These are phyloP conservation scores for Penicillium silybi DNA, from an alignment of 495 filamentous ascomycete genomes.

Conservation along the genomic window DNA sequence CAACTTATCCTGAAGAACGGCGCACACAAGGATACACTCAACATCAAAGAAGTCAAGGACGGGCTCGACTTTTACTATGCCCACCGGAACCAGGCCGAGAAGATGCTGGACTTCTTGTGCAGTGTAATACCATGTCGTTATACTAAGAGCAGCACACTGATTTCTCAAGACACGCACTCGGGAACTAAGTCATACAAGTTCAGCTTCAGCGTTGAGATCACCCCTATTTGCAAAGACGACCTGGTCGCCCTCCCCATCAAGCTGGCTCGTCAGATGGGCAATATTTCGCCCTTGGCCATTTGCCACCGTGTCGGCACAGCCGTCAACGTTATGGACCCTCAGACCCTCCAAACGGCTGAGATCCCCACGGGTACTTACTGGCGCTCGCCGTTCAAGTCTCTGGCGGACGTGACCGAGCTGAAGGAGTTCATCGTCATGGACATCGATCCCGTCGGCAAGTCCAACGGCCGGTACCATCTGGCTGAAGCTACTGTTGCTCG, in stretches of 20 bases:
- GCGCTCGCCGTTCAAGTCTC: slow-evolving; percentile 74
- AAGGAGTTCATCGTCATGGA: slow-evolving; percentile 94
- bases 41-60: slow-evolving; percentile 91
- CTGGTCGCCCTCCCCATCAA: slow-evolving; percentile 88
- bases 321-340: slow-evolving; percentile 84
- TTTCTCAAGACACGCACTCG: slow-evolving; percentile 90
- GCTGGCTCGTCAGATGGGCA: slow-evolving; percentile 77
- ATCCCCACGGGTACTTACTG: slow-evolving; percentile 78
- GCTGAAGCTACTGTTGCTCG: slow-evolving; percentile 84
- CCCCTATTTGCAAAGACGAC: slow-evolving; percentile 96
- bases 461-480: slow-evolving; percentile 76
- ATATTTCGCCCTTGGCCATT: slow-evolving; percentile 76
- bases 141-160: slow-evolving; percentile 90
- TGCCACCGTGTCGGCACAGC: slow-evolving; percentile 88
- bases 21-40: slow-evolving; percentile 89
- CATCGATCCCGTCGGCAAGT: slow-evolving; percentile 72
- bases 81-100: slow-evolving; percentile 85
- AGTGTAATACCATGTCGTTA: slow-evolving; percentile 64
- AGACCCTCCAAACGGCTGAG: slow-evolving; percentile 85
- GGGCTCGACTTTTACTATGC: slow-evolving; percentile 95
- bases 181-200: slow-evolving; percentile 89
- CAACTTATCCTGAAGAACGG: slow-evolving; percentile 92
- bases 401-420: slow-evolving; percentile 82
- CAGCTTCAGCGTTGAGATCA: slow-evolving; percentile 76
- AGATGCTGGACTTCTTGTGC: slow-evolving; percentile 84